phyloP scores from a whole-genome alignment of 768 basidiomycete species.

The Suillus decipiens region DNA sequence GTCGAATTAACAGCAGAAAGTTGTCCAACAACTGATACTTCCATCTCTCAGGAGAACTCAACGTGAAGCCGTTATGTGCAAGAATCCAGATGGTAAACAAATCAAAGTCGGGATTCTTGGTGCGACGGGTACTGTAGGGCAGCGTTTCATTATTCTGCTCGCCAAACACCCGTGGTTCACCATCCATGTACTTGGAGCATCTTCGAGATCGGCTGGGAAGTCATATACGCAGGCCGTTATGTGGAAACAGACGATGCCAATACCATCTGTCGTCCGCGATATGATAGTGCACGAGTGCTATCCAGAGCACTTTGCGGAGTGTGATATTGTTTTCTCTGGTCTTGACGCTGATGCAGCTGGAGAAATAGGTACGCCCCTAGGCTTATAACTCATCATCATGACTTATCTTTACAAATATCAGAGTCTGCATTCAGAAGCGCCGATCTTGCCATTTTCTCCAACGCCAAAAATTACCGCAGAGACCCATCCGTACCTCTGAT shows the following conservation, averaged over 20 bases:
- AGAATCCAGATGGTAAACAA: slow-evolving; percentile 18
- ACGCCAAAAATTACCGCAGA: slow-evolving; percentile 93
- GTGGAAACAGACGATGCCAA: slow-evolving; percentile 87
- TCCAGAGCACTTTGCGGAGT: slow-evolving; percentile 76
- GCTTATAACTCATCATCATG: background rate
- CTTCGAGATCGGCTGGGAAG: slow-evolving; percentile 83
- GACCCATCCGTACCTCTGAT: slow-evolving; percentile 93
- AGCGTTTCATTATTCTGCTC: slow-evolving; percentile 90
- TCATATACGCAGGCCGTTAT: slow-evolving; percentile 68
- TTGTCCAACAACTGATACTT: background rate
- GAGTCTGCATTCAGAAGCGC: slow-evolving; percentile 86
- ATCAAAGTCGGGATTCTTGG: slow-evolving; percentile 77
- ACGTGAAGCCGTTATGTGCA: slow-evolving; percentile 22
- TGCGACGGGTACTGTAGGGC: slow-evolving; percentile 94
- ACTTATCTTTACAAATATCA: slow-evolving; percentile 33
- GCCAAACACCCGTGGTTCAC: slow-evolving; percentile 88
- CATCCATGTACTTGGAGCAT: slow-evolving; percentile 87
- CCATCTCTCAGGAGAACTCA: slow-evolving; percentile 1
- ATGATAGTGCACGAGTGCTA: slow-evolving; percentile 71
- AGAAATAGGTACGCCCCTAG: slow-evolving; percentile 69
- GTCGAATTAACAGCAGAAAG: background rate
- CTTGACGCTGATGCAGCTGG: slow-evolving; percentile 94
- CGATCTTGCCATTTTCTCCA: slow-evolving; percentile 92
- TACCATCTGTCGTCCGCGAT: slow-evolving; percentile 64
- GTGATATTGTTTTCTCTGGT: slow-evolving; percentile 92